These are phyloP conservation scores for Leucocoprinus leucothites DNA, from an alignment of 768 basidiomycete species.

Conservation along the genomic window DNA sequence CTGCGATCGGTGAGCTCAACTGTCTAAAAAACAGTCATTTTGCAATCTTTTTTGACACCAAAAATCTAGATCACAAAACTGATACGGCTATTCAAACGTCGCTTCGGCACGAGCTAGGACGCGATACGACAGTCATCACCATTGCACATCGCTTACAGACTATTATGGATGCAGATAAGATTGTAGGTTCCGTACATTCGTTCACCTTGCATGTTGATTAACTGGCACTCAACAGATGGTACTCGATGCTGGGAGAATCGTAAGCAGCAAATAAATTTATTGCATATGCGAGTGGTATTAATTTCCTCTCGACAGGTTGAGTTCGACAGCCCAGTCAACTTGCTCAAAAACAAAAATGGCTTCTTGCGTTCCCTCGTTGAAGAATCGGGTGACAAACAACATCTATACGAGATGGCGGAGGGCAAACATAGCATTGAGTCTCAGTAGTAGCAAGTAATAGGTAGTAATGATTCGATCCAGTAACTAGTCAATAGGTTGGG, in stretches of 20 bases:
- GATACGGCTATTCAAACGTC: conserved; percentile 68
- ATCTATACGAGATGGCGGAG: conserved; percentile 42
- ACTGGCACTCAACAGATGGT: conserved; percentile 13
- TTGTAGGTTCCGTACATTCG: conserved; percentile 25
- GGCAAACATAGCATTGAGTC: conserved; percentile 12
- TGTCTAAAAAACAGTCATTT: not conserved
- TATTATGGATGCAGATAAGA: conserved; percentile 58
- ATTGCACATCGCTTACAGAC: conserved; percentile 71
- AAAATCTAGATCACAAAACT: conserved; percentile 45
- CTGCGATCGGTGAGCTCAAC: conserved; percentile 34
- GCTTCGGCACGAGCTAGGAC: conserved; percentile 58
- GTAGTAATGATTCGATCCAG: conserved; percentile 10
- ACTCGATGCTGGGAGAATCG: conserved; percentile 18
- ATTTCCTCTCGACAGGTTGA: conserved; percentile 33
- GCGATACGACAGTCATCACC: conserved; percentile 57
- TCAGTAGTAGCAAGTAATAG: conserved; percentile 3
- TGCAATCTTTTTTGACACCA: not conserved
- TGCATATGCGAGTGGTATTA: not conserved
- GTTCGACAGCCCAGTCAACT: conserved; percentile 46
- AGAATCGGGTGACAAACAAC: conserved; percentile 52
- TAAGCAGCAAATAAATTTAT: not conserved
- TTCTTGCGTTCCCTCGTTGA: conserved; percentile 54
- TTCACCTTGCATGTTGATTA: not conserved
- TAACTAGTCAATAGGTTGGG: conserved; percentile 12
- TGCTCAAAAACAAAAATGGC: conserved; percentile 52